Base-by-base conservation (phyloP, 129 eudicot species). In the Erigeron canadensis region DNA sequence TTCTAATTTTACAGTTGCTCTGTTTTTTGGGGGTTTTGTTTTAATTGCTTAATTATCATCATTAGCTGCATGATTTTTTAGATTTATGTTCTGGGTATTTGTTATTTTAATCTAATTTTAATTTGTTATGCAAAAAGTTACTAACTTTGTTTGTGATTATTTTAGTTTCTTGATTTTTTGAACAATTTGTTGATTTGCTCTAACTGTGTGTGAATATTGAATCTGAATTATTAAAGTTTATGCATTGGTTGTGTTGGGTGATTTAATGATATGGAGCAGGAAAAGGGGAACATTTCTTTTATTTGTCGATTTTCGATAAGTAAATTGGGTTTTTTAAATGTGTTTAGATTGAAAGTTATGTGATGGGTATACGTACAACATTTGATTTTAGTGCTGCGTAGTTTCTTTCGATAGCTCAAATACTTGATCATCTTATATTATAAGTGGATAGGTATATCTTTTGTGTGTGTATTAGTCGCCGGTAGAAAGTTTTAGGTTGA, bases 1-100 rank as follows among this genome's bases (percentile, higher is more conserved):
- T 88, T 88, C 73, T 41, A 37, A 34, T 69, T 64, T 74, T 55
- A 39, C 58, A 53, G 58, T 53, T 53, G 38, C 42, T 40, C 9
- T 28, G 67, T 22, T 63, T 72, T 73, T 69, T 78, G 41, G 72
- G 43, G 21, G 51, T 55, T 40, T 64, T 23, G 13, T 16, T 47
- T 22, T 34, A 56, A 51, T 70, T 72, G 63, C 54, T 73, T 70
- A 61, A 58, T 63, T 67, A 51, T 53, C 44, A 13, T 62, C 16
- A 57, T 71, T 69, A 60, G 39, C 17, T 57, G 8, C 8, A 8
- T 45, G 19, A 6, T 37, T 2, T 18, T 80, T 72, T 44, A 34
- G 83, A 78, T 83, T 80, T 75, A 48, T 61, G 37, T 37, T 57
- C 50, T 21, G 39, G 17, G 48, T 63, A 10, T 65, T 60, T 63